These are phyloP conservation scores for Aspergillus carlsbadensis DNA, from an alignment of 495 filamentous ascomycete genomes.

Conservation along the genomic window DNA sequence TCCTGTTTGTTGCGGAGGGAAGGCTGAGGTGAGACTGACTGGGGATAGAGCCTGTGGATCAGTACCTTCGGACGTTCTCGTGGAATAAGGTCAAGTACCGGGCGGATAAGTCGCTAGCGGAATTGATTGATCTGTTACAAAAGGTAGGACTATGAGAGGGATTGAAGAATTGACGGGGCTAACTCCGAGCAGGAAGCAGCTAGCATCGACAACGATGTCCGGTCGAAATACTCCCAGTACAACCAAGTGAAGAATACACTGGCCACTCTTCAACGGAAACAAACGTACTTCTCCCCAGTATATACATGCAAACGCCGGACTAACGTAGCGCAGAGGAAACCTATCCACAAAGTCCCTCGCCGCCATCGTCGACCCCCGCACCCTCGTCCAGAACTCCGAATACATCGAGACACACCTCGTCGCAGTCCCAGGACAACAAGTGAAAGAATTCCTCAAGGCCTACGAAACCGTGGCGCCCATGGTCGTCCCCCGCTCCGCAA, in stretches of 20 bases:
- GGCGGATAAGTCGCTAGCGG: slow-evolving; percentile 80
- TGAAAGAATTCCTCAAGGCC: slow-evolving; percentile 81
- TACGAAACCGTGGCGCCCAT: slow-evolving; percentile 85
- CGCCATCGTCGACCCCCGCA: slow-evolving; percentile 74
- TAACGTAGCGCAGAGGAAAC: slow-evolving; percentile 66
- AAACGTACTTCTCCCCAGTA: slow-evolving; percentile 59
- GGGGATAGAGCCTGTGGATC: slow-evolving; percentile 78
- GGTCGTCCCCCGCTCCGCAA: slow-evolving; percentile 87
- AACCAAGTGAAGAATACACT: slow-evolving; percentile 83
- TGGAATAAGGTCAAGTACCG: slow-evolving; percentile 99
- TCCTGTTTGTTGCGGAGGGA: background rate
- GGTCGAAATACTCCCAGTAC: slow-evolving; percentile 88
- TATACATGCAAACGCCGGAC: background rate
- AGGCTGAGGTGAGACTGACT: slow-evolving; percentile 7
- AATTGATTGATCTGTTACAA: slow-evolving; percentile 80
- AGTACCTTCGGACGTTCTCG: slow-evolving; percentile 82
- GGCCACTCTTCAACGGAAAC: slow-evolving; percentile 75
- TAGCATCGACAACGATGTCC: slow-evolving; percentile 91
- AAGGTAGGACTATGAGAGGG: slow-evolving; percentile 55
- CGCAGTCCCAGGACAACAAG: slow-evolving; percentile 72
- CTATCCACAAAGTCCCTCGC: slow-evolving; percentile 90
- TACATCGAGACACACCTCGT: slow-evolving; percentile 95
- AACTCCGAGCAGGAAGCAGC: slow-evolving; percentile 62
- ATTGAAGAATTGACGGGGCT: background rate
- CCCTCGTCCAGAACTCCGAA: slow-evolving; percentile 85